A percentile compares a stretch with the other conserved stretches of the same genome.
phyloP scores from a whole-genome alignment of 441 rosid genomes.

The Viola pubescens region DNA sequence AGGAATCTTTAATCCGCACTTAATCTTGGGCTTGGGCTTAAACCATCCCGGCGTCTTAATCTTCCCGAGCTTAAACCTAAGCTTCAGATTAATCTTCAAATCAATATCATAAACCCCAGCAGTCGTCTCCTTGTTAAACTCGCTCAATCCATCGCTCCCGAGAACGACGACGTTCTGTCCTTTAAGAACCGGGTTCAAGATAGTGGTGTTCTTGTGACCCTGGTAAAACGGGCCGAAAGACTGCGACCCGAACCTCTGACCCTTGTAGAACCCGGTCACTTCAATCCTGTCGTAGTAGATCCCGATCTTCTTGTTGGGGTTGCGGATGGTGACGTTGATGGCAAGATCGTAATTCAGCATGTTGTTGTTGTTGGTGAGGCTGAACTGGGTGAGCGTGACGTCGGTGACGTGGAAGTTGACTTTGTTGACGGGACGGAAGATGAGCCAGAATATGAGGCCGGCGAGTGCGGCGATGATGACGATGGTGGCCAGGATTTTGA shows the following conservation, averaged over 20 bases:
- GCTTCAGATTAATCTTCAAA: slow-evolving; percentile 43
- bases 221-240: slow-evolving; percentile 46
- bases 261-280: slow-evolving; percentile 46
- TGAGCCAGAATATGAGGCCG: slow-evolving; percentile 52
- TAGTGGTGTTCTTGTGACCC: slow-evolving; percentile 67
- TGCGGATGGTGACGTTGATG: slow-evolving; percentile 48
- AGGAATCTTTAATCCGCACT: slow-evolving; percentile 59
- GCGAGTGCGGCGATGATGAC: slow-evolving; percentile 39
- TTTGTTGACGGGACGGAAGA: slow-evolving; percentile 53
- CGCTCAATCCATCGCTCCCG: slow-evolving; percentile 15
- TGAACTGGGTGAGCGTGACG: slow-evolving; percentile 42
- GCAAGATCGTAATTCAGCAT: slow-evolving; percentile 42
- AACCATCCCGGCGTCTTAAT: slow-evolving; percentile 26
- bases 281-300: slow-evolving; percentile 60
- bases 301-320: slow-evolving; percentile 67
- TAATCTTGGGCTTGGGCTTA: slow-evolving; percentile 43
- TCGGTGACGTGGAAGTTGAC: slow-evolving; percentile 53
- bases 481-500: slow-evolving; percentile 32
- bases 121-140: slow-evolving; percentile 30
- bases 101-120: slow-evolving; percentile 43
- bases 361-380: slow-evolving; percentile 30
- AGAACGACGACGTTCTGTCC: slow-evolving; percentile 36
- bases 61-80: slow-evolving; percentile 56
- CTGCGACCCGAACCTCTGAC: slow-evolving; percentile 24
- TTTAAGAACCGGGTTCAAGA: slow-evolving; percentile 30